Percentiles rank a stretch among this genome's conserved stretches.
Evolutionary conservation across 2,329 filamentous ascomycete species (phyloP).

Genomic region (Hymenoscyphus linearis): DNA sequence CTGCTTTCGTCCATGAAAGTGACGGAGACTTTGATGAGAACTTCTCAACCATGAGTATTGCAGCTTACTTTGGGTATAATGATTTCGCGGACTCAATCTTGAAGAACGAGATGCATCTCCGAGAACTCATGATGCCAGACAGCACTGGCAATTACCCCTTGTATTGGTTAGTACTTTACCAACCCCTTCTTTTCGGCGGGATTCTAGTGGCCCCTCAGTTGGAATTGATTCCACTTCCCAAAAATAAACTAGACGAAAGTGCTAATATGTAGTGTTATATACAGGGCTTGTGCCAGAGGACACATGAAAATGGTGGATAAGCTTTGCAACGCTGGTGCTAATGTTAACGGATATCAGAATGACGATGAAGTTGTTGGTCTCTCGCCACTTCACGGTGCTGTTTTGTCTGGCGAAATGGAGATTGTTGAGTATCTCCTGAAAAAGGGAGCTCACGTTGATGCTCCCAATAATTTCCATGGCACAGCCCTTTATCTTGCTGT

Average conservation of each 20-base stretch:
- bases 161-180: background rate
- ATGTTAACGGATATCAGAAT: conserved; percentile 1
- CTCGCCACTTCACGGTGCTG: conserved; percentile 1
- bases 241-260: no score
- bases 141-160: background rate
- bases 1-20: background rate
- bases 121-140: background rate
- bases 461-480: background rate
- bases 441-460: conserved; percentile 1
- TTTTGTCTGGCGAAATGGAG: background rate
- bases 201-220: no score
- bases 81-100: background rate
- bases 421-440: background rate
- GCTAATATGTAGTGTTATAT: no score
- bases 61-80: conserved; percentile 3
- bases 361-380: background rate
- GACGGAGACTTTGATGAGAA: background rate
- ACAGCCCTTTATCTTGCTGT: conserved; percentile 1
- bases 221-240: no score
- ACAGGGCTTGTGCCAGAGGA: background rate
- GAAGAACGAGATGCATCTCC: background rate
- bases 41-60: background rate
- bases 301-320: conserved; percentile 1
- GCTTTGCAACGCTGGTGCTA: background rate
- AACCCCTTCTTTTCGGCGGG: no score